A percentile compares a stretch with the other conserved stretches of the same genome.
Conservation (phyloP, 75 land plant species). For the Isoetes taiwanensis region DNA sequence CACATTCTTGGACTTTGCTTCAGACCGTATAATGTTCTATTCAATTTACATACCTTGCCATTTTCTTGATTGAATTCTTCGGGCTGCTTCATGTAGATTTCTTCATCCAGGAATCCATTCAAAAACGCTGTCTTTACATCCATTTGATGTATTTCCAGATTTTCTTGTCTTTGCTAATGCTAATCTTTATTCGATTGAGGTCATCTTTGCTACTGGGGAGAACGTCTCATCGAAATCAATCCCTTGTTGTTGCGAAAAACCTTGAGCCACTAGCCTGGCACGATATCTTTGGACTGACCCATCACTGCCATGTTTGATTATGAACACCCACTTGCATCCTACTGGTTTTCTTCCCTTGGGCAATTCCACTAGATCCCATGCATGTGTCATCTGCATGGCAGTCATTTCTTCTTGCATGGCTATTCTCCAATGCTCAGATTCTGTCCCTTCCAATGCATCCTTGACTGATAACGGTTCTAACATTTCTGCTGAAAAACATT, state of each 20-base stretch:
- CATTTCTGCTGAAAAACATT: no score
- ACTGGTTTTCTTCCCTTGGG: background rate
- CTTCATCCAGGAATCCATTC: background rate
- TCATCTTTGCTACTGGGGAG: background rate
- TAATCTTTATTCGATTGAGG: background rate
- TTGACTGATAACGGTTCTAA: no score
- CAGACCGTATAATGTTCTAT: background rate
- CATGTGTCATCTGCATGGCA: background rate
- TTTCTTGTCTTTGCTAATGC: constrained; percentile 1
- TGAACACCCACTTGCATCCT: background rate
- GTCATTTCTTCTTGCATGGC: constrained; percentile 1
- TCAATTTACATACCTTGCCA: background rate
- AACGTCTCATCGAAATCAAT: background rate
- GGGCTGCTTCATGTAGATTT: background rate
- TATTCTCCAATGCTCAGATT: no score
- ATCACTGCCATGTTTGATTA: background rate
- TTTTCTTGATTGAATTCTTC: background rate
- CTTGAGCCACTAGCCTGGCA: background rate
- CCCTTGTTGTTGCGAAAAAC: background rate
- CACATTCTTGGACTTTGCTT: background rate
- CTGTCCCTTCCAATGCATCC: no score
- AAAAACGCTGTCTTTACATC: no score
- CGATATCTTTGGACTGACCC: background rate
- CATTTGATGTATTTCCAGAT: no score
- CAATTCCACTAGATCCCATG: background rate